Evolutionary conservation across 129 eudicot genomes (phyloP).

Genomic region (Calendula officinalis): DNA sequence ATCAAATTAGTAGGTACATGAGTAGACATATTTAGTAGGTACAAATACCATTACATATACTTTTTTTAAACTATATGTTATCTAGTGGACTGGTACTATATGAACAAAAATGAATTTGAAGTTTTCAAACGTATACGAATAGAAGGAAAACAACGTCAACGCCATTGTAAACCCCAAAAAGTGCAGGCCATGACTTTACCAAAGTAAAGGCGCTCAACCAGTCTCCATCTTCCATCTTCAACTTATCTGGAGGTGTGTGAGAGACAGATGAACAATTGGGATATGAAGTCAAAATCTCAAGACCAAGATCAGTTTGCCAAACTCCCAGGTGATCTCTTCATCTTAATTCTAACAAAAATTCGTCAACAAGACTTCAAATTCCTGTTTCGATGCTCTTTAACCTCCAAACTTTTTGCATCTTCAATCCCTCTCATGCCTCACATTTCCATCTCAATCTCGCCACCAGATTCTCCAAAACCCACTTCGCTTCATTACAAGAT

Average conservation of each 20-base stretch:
- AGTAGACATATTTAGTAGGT: too few species aligned
- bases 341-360: conserved; percentile 34
- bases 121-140: conserved; percentile 9
- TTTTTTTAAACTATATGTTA: too few species aligned
- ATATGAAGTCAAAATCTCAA: neutral
- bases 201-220: neutral
- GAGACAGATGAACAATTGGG: neutral
- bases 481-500: conserved; percentile 17
- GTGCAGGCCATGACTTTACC: conserved; percentile 36
- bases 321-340: conserved; percentile 30
- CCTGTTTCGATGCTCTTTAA: conserved; percentile 24
- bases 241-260: neutral
- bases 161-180: conserved; percentile 33
- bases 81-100: too few species aligned
- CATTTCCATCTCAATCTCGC: conserved; percentile 30
- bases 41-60: too few species aligned
- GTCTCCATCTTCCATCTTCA: neutral
- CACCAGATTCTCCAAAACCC: conserved; percentile 9
- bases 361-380: conserved; percentile 33
- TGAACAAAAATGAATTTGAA: conserved; percentile 10
- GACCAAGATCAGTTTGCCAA: conserved; percentile 14
- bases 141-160: conserved; percentile 24
- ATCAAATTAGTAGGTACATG: too few species aligned
- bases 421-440: conserved; percentile 26
- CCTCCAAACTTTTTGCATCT: conserved; percentile 30